These are phyloP conservation scores for Calonectria montana DNA, from an alignment of 2,329 filamentous ascomycete species.

Conservation along the genomic window DNA sequence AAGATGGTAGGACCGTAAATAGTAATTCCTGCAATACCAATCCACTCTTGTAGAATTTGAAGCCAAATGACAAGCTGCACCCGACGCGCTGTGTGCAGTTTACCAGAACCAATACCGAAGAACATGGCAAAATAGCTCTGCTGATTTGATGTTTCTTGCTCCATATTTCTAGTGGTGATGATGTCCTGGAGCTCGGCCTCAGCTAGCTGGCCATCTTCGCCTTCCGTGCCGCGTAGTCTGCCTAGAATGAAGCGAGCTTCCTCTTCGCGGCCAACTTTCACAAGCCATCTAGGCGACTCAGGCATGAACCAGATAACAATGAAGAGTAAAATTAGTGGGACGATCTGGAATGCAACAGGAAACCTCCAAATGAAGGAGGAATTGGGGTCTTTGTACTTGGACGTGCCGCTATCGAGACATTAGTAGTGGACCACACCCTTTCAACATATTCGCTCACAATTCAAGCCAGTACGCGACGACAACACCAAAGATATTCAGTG, in stretches of 20 bases:
- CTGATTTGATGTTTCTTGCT: neutral
- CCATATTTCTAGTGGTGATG: neutral
- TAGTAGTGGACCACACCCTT: neutral
- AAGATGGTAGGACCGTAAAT: slow-evolving; percentile 71
- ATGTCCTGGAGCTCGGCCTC: slow-evolving; percentile 42
- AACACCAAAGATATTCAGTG: slow-evolving; percentile 63
- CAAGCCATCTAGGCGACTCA: slow-evolving; percentile 56
- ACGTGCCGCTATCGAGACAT: slow-evolving; percentile 33
- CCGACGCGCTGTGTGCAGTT: slow-evolving; percentile 51
- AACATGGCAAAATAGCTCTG: slow-evolving; percentile 51
- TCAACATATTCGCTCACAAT: slow-evolving; percentile 26
- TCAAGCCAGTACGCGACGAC: slow-evolving; percentile 51
- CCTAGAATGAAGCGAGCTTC: slow-evolving; percentile 44
- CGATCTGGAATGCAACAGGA: slow-evolving; percentile 49
- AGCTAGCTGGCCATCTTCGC: slow-evolving; percentile 48
- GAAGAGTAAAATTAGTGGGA: slow-evolving; percentile 52
- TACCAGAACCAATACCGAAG: slow-evolving; percentile 49
- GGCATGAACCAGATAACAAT: slow-evolving; percentile 53
- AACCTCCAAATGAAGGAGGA: slow-evolving; percentile 45
- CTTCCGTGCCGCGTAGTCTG: slow-evolving; percentile 50
- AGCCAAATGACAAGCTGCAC: slow-evolving; percentile 53
- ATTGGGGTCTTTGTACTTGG: slow-evolving; percentile 43
- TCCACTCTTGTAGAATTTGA: slow-evolving; percentile 51
- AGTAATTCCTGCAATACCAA: slow-evolving; percentile 60
- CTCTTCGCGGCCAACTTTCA: slow-evolving; percentile 35